Evolutionary conservation across 441 rosid species (phyloP).

Genomic region (Oxalis stricta): DNA sequence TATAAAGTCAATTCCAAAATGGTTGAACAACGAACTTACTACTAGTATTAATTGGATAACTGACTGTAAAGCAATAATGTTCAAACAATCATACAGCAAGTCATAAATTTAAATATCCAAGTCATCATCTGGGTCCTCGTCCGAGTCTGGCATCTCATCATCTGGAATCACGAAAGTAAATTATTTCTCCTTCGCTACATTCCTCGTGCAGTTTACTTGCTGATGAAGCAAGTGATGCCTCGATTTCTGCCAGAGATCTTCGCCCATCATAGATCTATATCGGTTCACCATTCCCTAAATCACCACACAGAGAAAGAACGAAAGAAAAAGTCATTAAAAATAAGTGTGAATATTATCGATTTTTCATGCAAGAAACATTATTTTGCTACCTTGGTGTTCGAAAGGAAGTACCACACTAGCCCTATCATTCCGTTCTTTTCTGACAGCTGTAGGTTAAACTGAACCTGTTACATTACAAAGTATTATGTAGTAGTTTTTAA

Average conservation of each 20-base stretch:
- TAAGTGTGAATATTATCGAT: background rate
- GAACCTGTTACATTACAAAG: slow-evolving; percentile 78
- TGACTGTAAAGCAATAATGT: too few relatives aligned
- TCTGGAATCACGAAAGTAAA: slow-evolving; percentile 89
- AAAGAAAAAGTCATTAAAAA: slow-evolving; percentile 3
- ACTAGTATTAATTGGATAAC: too few relatives aligned
- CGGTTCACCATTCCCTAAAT: slow-evolving; percentile 57
- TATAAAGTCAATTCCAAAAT: too few relatives aligned
- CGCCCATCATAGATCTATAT: slow-evolving; percentile 78
- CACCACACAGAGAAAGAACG: too few relatives aligned
- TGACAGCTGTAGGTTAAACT: slow-evolving; percentile 59
- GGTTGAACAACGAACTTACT: too few relatives aligned
- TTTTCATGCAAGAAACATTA: too few relatives aligned
- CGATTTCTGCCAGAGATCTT: slow-evolving; percentile 35
- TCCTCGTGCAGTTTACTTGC: slow-evolving; percentile 23
- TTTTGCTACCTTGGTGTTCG: slow-evolving; percentile 75
- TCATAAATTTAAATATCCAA: slow-evolving; percentile 44
- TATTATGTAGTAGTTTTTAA: too few relatives aligned
- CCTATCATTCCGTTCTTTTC: slow-evolving; percentile 60
- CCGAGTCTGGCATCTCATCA: slow-evolving; percentile 93
- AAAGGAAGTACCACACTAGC: slow-evolving; percentile 88
- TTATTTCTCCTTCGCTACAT: slow-evolving; percentile 49
- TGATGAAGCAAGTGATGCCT: slow-evolving; percentile 13
- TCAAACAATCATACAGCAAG: too few relatives aligned
- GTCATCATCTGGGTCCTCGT: slow-evolving; percentile 96